These are phyloP conservation scores for Penicillium angulare DNA, from an alignment of 495 filamentous ascomycete species.

Conservation along the genomic window DNA sequence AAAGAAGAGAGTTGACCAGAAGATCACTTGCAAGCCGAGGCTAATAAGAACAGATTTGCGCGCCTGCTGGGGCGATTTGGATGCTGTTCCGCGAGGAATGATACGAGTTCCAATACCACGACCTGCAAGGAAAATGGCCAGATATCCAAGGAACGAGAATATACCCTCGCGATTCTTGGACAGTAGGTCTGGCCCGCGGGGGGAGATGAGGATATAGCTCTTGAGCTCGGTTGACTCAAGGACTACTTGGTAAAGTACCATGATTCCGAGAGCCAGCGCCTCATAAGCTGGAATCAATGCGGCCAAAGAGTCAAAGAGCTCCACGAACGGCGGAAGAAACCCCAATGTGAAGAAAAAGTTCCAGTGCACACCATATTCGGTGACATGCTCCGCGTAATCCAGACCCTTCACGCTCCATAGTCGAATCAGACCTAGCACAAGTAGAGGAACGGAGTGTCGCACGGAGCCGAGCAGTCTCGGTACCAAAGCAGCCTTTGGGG, in stretches of 20 bases:
- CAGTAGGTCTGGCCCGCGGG: constrained; percentile 66
- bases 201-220: constrained; percentile 79
- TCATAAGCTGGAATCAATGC: constrained; percentile 68
- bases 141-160: constrained; percentile 89
- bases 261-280: constrained; percentile 63
- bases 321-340: constrained; percentile 84
- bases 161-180: constrained; percentile 92
- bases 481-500: constrained; percentile 39
- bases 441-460: constrained; percentile 78
- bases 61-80: constrained; percentile 36
- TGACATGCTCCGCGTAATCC: constrained; percentile 96
- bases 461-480: constrained; percentile 60
- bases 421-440: constrained; percentile 77
- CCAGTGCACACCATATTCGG: constrained; percentile 98
- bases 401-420: constrained; percentile 88
- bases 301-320: constrained; percentile 68
- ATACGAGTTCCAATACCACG: constrained; percentile 77
- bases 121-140: constrained; percentile 91
- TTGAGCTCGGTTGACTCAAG: constrained; percentile 79
- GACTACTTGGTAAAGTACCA: constrained; percentile 64
- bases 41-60: constrained; percentile 56
- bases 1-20: constrained; percentile 68
- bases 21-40: constrained; percentile 56
- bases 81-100: constrained; percentile 58
- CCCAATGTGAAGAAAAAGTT: constrained; percentile 99